Evolutionary conservation across 805 yeast genomes (phyloP).

Genomic region (Wilhelminamyces savonicus): DNA sequence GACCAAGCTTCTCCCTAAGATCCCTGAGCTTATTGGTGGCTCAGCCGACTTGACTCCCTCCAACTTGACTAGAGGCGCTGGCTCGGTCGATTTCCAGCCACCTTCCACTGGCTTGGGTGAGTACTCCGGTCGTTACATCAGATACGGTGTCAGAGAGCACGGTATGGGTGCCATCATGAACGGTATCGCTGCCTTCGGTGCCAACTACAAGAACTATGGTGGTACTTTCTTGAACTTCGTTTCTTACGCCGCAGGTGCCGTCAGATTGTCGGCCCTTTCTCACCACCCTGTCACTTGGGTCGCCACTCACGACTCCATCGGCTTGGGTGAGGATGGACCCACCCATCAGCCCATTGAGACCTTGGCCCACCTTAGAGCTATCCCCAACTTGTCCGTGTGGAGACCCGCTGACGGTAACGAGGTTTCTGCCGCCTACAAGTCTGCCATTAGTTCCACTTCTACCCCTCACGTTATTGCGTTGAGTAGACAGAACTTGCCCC

Average conservation of each 20-base stretch:
- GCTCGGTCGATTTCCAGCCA: conserved; percentile 89
- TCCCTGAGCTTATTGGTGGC: conserved; percentile 95
- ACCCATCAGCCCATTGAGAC: conserved; percentile 92
- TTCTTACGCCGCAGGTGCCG: conserved; percentile 80
- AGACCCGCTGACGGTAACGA: conserved; percentile 94
- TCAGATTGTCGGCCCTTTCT: conserved; percentile 76
- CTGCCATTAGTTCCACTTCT: conserved; percentile 51
- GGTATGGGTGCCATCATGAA: conserved; percentile 98
- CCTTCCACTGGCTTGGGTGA: conserved; percentile 74
- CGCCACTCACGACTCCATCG: conserved; percentile 86
- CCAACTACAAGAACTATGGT: conserved; percentile 84
- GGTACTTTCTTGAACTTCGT: conserved; percentile 96
- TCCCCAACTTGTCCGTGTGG: conserved; percentile 79
- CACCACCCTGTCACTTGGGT: conserved; percentile 83
- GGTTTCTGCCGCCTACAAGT: conserved; percentile 74
- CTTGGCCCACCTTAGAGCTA: conserved; percentile 78
- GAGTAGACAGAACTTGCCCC: conserved; percentile 86
- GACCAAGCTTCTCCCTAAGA: conserved; percentile 47
- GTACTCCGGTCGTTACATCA: conserved; percentile 86
- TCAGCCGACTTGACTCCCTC: conserved; percentile 98
- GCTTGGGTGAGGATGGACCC: conserved; percentile 92
- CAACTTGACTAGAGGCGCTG: conserved; percentile 84
- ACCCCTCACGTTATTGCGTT: conserved; percentile 75
- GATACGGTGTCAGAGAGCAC: conserved; percentile 99
- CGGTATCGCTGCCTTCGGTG: conserved; percentile 91